Conservation (phyloP, 2,329 filamentous ascomycete species). For the Endothia cerciana region DNA sequence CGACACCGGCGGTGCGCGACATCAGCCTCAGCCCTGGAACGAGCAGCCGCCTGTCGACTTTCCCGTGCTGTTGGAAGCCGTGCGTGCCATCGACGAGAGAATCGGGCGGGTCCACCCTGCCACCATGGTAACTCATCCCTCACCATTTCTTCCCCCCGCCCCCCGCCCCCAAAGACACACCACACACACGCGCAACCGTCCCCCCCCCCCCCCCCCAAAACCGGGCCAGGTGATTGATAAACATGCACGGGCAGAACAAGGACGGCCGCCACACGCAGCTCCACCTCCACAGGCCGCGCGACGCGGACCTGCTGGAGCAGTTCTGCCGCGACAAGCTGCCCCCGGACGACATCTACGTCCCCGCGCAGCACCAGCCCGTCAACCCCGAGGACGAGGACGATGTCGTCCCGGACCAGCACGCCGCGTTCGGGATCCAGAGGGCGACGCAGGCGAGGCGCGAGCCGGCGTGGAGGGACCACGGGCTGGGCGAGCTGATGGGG, state of each 20-base stretch:
- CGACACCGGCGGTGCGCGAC: background rate
- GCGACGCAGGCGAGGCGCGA: conserved; percentile 74
- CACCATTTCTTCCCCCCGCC: too few species aligned
- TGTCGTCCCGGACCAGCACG: conserved; percentile 85
- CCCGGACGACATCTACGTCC: conserved; percentile 83
- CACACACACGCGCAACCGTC: too few species aligned
- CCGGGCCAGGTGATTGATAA: too few species aligned
- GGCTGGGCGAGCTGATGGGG: conserved; percentile 71
- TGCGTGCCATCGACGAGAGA: background rate
- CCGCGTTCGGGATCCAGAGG: conserved; percentile 82
- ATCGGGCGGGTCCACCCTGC: conserved; percentile 10
- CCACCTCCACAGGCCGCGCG: conserved; percentile 72
- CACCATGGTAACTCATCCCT: conserved; percentile 15
- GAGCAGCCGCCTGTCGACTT: conserved; percentile 2
- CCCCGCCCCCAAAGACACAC: too few species aligned
- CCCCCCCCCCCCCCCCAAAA: too few species aligned
- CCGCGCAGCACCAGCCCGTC: conserved; percentile 76
- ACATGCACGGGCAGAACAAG: conserved; percentile 58
- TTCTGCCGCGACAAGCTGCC: conserved; percentile 72
- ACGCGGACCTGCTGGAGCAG: conserved; percentile 80
- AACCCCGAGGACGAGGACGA: conserved; percentile 90
- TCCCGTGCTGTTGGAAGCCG: background rate
- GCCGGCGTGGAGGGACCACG: conserved; percentile 78
- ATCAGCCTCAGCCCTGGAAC: background rate
- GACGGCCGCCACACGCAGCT: conserved; percentile 76